phyloP scores from a whole-genome alignment of 1,139 yeast genomes.

The Pneumocystis sp. region DNA sequence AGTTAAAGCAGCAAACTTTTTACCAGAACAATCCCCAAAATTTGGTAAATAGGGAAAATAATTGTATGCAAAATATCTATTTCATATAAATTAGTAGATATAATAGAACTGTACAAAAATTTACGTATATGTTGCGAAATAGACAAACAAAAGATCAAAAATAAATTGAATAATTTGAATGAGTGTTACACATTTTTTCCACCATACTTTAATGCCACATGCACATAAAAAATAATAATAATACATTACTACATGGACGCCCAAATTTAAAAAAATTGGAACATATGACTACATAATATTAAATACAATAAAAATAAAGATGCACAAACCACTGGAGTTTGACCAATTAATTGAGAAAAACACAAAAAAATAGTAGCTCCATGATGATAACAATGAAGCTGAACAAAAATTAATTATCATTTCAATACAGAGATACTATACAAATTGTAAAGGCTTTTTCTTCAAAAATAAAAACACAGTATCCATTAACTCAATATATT shows the following conservation, averaged over 20 bases:
- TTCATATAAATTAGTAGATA: constrained; percentile 34
- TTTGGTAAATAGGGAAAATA: constrained; percentile 50
- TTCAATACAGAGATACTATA: not conserved
- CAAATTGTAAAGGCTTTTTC: constrained; percentile 49
- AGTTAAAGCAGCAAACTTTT: constrained; percentile 78
- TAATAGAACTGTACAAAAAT: constrained; percentile 22
- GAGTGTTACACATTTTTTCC: constrained; percentile 99
- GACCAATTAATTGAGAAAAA: constrained; percentile 83
- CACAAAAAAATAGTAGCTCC: constrained; percentile 96
- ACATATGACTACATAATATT: constrained; percentile 58
- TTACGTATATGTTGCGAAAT: constrained; percentile 65
- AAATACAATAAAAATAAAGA: not conserved
- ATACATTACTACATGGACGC: constrained; percentile 94
- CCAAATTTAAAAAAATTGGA: constrained; percentile 73
- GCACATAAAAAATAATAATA: constrained; percentile 93
- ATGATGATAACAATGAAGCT: constrained; percentile 86
- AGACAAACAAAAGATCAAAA: constrained; percentile 76
- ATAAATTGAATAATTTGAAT: constrained; percentile 90
- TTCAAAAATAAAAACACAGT: constrained; percentile 84
- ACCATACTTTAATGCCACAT: constrained; percentile 92
- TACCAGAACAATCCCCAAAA: constrained; percentile 79
- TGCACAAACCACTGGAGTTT: constrained; percentile 42
- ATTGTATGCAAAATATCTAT: constrained; percentile 25
- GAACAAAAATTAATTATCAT: constrained; percentile 32
- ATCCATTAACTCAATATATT: constrained; percentile 71